Evolutionary conservation across 129 eudicot species (phyloP), one percentile per base, ranked within the genome.

Genomic region (Chrysanthemum makinoi): DNA sequence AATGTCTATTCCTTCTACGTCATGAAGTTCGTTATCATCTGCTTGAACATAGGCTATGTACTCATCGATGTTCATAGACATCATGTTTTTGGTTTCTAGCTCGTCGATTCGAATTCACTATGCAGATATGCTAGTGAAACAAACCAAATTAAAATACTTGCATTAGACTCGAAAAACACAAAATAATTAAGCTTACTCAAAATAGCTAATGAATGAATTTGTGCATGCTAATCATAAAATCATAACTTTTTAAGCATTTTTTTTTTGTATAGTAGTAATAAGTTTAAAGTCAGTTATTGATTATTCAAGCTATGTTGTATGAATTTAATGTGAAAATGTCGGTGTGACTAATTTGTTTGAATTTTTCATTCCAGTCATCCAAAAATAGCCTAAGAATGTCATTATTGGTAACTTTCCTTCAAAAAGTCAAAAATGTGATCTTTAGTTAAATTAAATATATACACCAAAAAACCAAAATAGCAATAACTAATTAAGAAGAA

Each of bases 11-110:
- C 39, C 46, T 20, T n/a, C 43, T 22, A n/a, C 15, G 3, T 26
- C 59, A 22, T 24, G 68, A 59, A 59, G 50, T 15, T 59, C 68
- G 58, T 24, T 59, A 20, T 46, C 59, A 12, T 59, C 76, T 0
- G 20, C 57, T 10, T 14, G 74, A 56, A 70, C 51, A 44, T 58
- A 54, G 19, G 74, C 74, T 18, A 70, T 7, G 54, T 54, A 39
- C 53, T 70, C 76, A 4, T 72, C 76, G 3, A 46, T 20, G 46
- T 59, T 43, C 56, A 59, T 59, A 19, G 55, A 57, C 6, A 47
- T 39, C 13, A 46, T 18, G 9, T 70, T 26, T 2, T 56, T 39
- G 16, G 11, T 35, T 35, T 1, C 43, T 35, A 5, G 43, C 43
- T 19, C 28, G 44, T 33, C 39, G 54, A 6, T 43, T 70, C 19